Evolutionary conservation across 2,329 filamentous ascomycete genomes (phyloP), one percentile per base, ranked within the genome.

Genomic region (Plenodomus lindquistii): DNA sequence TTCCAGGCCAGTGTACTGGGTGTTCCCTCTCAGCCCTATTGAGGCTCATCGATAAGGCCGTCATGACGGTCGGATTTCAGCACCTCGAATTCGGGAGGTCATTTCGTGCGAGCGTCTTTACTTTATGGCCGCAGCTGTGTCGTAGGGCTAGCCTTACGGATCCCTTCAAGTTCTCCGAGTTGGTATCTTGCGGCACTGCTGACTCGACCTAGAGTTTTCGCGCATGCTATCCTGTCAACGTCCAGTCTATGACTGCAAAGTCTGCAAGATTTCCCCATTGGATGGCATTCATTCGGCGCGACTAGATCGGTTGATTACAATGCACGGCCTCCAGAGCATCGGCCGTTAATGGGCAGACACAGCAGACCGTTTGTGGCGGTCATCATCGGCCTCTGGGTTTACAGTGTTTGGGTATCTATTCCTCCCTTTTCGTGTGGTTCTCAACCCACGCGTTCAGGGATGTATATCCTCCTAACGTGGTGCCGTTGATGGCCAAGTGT

Each of bases 401-500:
- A 47, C 36, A 47, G 39, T 37, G 42, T 22, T 46, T 46, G 47
- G 43, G 46, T 44, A 40, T 36, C 52, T 36, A 44, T 42, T 48
- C 42, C 22, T 36, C 44, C 47, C 18, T 18, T 54, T 38, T 35
- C 31, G 29, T 20, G 15, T 31, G 27, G 6, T 15, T 9, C 42
- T 24, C 24, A 40, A 35, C 50, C 47, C 44, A 47, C 50, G 41
- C 42, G 15, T 19, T 36, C 31, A 36, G 19, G 22, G 29, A 37
- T 18, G 42, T 43, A 37, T 24, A n/a, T 49, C 37, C 36, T 16
- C 38, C 18, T 50, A 24, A 31, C 18, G 37, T 36, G 27, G 31
- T 37, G 40, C 17, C 37, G 44, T 46, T 38, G 46, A 47, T 31
- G 55, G 52, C 59, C 58, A 62, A 62, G 53, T 35, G 40, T 36